Percentiles rank a stretch among this genome's conserved stretches.
These are phyloP conservation scores for Xylaria scruposa DNA, from an alignment of 495 filamentous ascomycete genomes.

Conservation along the genomic window DNA sequence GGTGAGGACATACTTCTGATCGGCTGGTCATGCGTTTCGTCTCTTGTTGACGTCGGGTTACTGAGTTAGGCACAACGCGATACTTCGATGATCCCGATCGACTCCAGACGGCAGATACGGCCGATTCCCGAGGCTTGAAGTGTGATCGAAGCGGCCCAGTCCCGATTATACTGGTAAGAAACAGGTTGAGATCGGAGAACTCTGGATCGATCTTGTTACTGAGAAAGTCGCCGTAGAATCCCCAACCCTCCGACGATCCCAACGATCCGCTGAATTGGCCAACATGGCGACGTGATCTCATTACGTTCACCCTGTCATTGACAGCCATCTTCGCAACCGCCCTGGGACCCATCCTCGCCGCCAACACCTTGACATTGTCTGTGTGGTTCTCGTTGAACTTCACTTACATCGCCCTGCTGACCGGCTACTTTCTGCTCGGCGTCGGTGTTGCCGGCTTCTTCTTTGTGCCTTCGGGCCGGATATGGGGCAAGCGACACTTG, in stretches of 20 bases:
- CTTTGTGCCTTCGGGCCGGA: slow-evolving; percentile 84
- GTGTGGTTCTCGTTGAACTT: slow-evolving; percentile 64
- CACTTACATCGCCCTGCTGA: slow-evolving; percentile 77
- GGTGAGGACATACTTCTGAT: slow-evolving; percentile 55
- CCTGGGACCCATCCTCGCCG: slow-evolving; percentile 83
- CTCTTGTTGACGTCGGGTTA: slow-evolving; percentile 33
- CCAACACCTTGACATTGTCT: slow-evolving; percentile 77
- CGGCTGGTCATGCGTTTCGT: background rate
- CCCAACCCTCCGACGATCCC: slow-evolving; percentile 80
- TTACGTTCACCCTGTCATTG: slow-evolving; percentile 77
- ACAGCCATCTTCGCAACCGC: slow-evolving; percentile 81
- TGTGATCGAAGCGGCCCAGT: slow-evolving; percentile 70
- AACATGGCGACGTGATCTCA: slow-evolving; percentile 82
- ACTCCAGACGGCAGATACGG: slow-evolving; percentile 48
- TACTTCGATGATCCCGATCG: slow-evolving; percentile 65
- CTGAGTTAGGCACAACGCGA: slow-evolving; percentile 63
- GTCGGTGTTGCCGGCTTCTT: slow-evolving; percentile 81
- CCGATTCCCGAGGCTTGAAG: slow-evolving; percentile 62
- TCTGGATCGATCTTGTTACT: slow-evolving; percentile 26
- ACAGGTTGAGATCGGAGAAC: slow-evolving; percentile 54
- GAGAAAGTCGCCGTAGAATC: slow-evolving; percentile 58
- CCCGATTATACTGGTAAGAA: slow-evolving; percentile 77
- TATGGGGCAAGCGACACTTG: slow-evolving; percentile 91
- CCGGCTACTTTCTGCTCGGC: slow-evolving; percentile 86
- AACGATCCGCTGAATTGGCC: slow-evolving; percentile 90